Base-by-base conservation (phyloP, 2,329 filamentous ascomycete genomes). In the Diaporthe australafricana region DNA sequence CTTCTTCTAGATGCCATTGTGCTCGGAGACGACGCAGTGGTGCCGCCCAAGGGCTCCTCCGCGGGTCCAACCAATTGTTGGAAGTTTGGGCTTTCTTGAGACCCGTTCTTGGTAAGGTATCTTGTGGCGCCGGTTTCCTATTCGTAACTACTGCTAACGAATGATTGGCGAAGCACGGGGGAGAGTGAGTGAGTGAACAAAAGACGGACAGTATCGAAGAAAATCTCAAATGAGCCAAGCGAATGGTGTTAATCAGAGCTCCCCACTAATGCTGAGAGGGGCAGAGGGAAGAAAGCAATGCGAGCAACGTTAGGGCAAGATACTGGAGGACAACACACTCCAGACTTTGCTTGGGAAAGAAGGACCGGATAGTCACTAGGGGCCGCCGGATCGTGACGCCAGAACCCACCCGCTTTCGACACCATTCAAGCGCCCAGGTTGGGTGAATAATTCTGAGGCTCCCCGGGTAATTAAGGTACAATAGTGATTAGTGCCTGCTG, bases 301-400 rank as follows among this genome's bases (percentile, higher is more conserved):
- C 7, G 5, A 7, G 22, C 20, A 11, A 8, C 1, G 17, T 7
- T 38, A 25, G n/a, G n/a, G 20, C 42, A 12, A 50, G 30, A 30
- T 16, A 20, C 11, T 40, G 42, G 45, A 16, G 6, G 6, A 17
- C 30, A 38, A 40, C 45, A 9, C 30, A 4, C 6, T 3, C 16
- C 40, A 38, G 42, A 30, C 17, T 30, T 53, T 50, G 42, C 45
- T 20, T n/a, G 45, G 65, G 67, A 69, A 69, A 52, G 53, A 50
- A 60, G 53, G 53, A 69, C 53, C 53, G 67, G 47, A 35, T 30
- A 20, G 30, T 25, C 20, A n/a, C 53, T 60, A 69, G 40, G 20
- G 17, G 42, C 20, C 42, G 32, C 45, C 56, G 66, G 52, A 48
- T 38, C 11, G 40, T 40, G 22, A 35, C 42, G 42, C 25, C 45